Base-by-base conservation (phyloP, 345 rosid genomes). In the Draba incana region DNA sequence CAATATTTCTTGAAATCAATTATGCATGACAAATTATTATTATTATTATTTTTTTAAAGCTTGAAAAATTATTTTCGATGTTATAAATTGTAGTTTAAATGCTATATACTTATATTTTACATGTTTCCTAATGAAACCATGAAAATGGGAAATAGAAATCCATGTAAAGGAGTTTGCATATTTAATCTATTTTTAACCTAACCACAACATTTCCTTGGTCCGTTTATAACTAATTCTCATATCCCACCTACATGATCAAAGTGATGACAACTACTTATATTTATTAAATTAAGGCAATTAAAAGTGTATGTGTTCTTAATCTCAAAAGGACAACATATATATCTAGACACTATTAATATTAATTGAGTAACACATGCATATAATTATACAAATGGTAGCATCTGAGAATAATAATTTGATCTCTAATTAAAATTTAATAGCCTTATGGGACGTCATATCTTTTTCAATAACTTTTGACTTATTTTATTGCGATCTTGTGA, bases 381-480 rank as follows among this genome's bases (percentile, higher is more conserved):
- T 20, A 39, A 28, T 24, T 43, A 30, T 59, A 8, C 38, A 43
- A 31, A 61, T 31, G 16, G 4, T 52, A 15, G 53, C 35, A 6
- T 43, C 35, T 52, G 24, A 53, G n/a, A 56, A 54, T 15, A 43
- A 23, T n/a, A 46, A 54, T 45, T 54, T 24, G 51, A 38, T 57
- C 47, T 65, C 15, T 6, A 25, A 35, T 44, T 15, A 31, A 31
- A 57, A 10, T 35, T 35, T 42, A 31, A 8, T 20, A 7, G n/a
- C 27, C 25, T 44, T 12, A 60, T 74, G 56, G 43, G 51, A 65
- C 71, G 8, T 72, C 16, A 24, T 23, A 35, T 75, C 41, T 8
- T 68, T 74, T 30, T 62, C 69, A 54, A 24, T 28, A 59, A 12
- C 72, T 68, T 68, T 75, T 55, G 78, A 68, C 78, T 66, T 74